Evolutionary conservation across 2,329 filamentous ascomycete genomes (phyloP).

Genomic region (Colletotrichum tamarilloi): DNA sequence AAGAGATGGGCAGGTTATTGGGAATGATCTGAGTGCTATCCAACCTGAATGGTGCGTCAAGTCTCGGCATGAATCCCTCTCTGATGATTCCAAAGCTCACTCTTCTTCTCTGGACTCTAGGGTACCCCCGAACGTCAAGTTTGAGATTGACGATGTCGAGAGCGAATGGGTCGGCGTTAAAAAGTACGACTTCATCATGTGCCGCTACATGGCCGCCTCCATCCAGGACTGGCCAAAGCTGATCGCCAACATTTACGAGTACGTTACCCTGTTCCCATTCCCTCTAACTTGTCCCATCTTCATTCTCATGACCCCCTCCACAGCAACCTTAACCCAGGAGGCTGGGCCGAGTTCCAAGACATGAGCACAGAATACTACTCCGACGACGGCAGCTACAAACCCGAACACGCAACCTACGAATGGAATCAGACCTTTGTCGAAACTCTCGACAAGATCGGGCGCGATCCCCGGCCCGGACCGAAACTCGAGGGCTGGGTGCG

Average conservation of each 20-base stretch:
- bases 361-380: slow-evolving; percentile 38
- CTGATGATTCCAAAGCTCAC: not conserved
- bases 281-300: not conserved
- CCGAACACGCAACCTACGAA: slow-evolving; percentile 12
- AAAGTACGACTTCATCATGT: slow-evolving; percentile 48
- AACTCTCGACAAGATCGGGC: slow-evolving; percentile 40
- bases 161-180: slow-evolving; percentile 53
- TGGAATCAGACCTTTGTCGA: slow-evolving; percentile 38
- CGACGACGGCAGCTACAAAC: slow-evolving; percentile 39
- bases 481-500: slow-evolving; percentile 44
- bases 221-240: slow-evolving; percentile 28
- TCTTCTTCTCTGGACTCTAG: not conserved
- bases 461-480: slow-evolving; percentile 45
- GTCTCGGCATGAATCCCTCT: not conserved
- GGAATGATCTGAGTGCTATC: slow-evolving; percentile 21
- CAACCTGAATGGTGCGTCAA: slow-evolving; percentile 37
- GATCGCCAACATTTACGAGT: slow-evolving; percentile 32
- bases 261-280: not conserved
- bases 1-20: slow-evolving; percentile 6
- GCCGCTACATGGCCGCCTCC: slow-evolving; percentile 28
- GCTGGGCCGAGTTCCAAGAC: slow-evolving; percentile 44
- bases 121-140: slow-evolving; percentile 73
- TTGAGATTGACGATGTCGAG: slow-evolving; percentile 74
- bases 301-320: not conserved
- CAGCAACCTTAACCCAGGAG: slow-evolving; percentile 48